Conservation (phyloP, 208 protist species). For the Leishmania aethiopica region DNA sequence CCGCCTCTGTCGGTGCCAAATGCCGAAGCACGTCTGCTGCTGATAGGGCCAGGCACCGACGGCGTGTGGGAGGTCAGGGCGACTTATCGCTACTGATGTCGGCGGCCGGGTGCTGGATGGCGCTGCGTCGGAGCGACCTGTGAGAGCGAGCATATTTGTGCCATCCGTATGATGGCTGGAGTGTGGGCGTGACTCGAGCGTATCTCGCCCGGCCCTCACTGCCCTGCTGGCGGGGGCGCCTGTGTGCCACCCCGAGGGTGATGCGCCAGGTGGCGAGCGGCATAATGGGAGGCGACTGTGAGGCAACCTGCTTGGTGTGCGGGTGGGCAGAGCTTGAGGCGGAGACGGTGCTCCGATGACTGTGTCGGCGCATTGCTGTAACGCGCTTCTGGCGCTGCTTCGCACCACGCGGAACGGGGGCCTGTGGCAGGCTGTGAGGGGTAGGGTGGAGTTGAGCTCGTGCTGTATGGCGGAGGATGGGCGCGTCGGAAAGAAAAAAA, state of each 20-base stretch:
- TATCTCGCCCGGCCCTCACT: background rate
- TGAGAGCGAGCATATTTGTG: background rate
- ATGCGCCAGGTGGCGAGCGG: background rate
- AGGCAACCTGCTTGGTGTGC: background rate
- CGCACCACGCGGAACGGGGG: background rate
- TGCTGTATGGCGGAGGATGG: background rate
- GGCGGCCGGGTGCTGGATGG: background rate
- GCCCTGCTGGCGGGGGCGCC: background rate
- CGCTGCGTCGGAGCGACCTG: background rate
- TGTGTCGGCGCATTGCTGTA: constrained; percentile 1
- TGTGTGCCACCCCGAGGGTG: background rate
- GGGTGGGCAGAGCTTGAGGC: background rate
- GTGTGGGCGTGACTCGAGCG: background rate
- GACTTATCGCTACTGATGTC: background rate
- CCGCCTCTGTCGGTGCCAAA: background rate
- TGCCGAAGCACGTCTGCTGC: background rate
- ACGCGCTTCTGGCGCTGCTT: background rate
- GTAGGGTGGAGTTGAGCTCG: background rate
- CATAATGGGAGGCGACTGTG: background rate
- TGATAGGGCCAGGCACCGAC: background rate
- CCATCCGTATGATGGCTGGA: background rate
- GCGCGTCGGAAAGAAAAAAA: background rate
- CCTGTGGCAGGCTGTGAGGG: background rate
- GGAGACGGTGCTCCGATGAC: background rate
- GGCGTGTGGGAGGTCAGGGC: background rate